Evolutionary conservation across 2,329 filamentous ascomycete genomes (phyloP).

Genomic region (Exserohilum rostratum): DNA sequence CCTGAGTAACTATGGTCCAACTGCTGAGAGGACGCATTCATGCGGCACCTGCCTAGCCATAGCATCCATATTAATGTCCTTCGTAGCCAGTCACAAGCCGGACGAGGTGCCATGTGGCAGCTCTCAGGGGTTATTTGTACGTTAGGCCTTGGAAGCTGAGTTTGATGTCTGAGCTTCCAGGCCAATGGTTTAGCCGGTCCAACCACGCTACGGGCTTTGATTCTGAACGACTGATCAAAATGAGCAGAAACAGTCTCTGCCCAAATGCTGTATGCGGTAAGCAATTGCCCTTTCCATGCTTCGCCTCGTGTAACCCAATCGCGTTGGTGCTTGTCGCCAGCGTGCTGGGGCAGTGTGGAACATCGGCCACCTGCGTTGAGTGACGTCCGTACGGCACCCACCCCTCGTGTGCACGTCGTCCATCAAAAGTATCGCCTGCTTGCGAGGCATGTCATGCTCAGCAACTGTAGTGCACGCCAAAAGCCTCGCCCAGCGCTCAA

Average conservation of each 20-base stretch:
- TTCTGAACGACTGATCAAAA: conserved; percentile 8
- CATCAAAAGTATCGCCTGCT: neutral
- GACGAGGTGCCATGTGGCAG: neutral
- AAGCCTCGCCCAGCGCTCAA: neutral
- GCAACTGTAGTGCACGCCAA: neutral
- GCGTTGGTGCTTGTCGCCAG: neutral
- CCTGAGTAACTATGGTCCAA: conserved; percentile 1
- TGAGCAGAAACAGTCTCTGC: neutral
- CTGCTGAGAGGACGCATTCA: neutral
- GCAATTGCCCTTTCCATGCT: neutral
- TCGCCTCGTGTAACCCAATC: neutral
- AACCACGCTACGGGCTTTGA: conserved; percentile 6
- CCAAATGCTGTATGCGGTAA: conserved; percentile 7
- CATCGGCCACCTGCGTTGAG: neutral
- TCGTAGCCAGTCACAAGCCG: conserved; percentile 1
- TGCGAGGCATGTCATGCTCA: neutral
- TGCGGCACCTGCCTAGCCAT: neutral
- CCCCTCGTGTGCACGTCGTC: neutral
- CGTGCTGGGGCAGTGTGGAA: neutral
- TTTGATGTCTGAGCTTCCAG: conserved; percentile 13
- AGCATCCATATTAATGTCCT: neutral
- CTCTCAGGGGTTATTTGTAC: conserved; percentile 5
- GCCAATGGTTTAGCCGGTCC: neutral
- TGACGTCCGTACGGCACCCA: neutral
- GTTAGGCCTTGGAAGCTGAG: neutral